Percentiles rank a stretch among this genome's conserved stretches.
These are phyloP conservation scores for Epichloe typhina DNA, from an alignment of 2,329 filamentous ascomycete species.

Conservation along the genomic window DNA sequence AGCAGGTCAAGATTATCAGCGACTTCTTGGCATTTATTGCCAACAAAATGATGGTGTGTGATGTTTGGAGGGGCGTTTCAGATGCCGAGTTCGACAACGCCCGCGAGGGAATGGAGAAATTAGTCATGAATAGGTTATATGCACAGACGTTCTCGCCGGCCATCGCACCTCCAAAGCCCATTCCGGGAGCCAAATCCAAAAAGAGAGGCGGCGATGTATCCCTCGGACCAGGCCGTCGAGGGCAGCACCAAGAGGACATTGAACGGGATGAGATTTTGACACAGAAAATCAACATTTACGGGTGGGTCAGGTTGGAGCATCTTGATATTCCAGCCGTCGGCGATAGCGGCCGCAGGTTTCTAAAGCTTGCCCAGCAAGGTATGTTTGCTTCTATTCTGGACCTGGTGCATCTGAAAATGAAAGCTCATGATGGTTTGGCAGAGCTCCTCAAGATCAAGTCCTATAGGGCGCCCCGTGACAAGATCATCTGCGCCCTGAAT, in stretches of 20 bases:
- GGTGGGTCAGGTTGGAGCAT: conserved; percentile 87
- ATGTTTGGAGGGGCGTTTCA: conserved; percentile 90
- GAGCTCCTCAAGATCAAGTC: conserved; percentile 93
- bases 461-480: conserved; percentile 92
- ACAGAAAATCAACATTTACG: conserved; percentile 94
- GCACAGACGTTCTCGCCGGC: conserved; percentile 91
- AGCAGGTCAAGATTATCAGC: conserved; percentile 96
- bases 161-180: conserved; percentile 68
- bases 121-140: conserved; percentile 97
- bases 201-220: conserved; percentile 54
- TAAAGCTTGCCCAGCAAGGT: conserved; percentile 82
- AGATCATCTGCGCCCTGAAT: conserved; percentile 95
- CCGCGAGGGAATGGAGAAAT: conserved; percentile 96
- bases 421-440: conserved; percentile 19
- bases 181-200: conserved; percentile 55
- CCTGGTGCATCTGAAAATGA: neutral
- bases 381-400: conserved; percentile 8
- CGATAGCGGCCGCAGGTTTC: conserved; percentile 76
- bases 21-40: conserved; percentile 95
- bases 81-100: conserved; percentile 98
- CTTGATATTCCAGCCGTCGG: conserved; percentile 79
- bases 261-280: conserved; percentile 91
- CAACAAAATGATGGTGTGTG: conserved; percentile 95
- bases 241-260: conserved; percentile 96
- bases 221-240: conserved; percentile 72